Evolutionary conservation across 441 rosid species (phyloP).

Genomic region (Lepidium campestre): DNA sequence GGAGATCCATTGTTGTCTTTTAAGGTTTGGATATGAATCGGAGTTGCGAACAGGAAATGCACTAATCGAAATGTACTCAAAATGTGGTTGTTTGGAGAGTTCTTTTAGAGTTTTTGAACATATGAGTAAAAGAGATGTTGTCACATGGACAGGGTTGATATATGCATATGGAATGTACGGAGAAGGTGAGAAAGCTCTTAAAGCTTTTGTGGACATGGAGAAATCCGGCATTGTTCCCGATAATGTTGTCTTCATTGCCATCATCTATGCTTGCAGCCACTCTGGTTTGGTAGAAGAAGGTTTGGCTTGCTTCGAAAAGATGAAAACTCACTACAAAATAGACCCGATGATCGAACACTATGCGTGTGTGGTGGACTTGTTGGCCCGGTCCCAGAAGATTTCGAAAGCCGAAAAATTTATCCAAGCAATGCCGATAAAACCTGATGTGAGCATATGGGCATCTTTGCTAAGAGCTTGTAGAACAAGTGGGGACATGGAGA

Average conservation of each 20-base stretch:
- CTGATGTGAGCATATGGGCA: slow-evolving; percentile 52
- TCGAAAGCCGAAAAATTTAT: slow-evolving; percentile 44
- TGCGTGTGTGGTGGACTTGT: slow-evolving; percentile 47
- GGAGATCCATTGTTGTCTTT: slow-evolving; percentile 52
- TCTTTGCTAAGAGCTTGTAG: slow-evolving; percentile 52
- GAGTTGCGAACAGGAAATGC: slow-evolving; percentile 52
- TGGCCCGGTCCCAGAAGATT: slow-evolving; percentile 44
- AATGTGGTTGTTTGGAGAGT: slow-evolving; percentile 47
- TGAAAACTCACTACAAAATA: slow-evolving; percentile 36
- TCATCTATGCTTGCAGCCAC: slow-evolving; percentile 53
- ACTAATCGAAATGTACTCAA: slow-evolving; percentile 66
- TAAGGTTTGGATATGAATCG: slow-evolving; percentile 48
- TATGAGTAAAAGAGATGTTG: slow-evolving; percentile 57
- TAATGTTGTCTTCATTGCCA: slow-evolving; percentile 39
- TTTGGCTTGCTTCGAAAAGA: slow-evolving; percentile 32
- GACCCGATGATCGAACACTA: slow-evolving; percentile 45
- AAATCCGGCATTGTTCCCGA: slow-evolving; percentile 38
- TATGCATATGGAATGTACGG: slow-evolving; percentile 67
- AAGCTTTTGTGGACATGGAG: slow-evolving; percentile 40
- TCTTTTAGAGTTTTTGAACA: slow-evolving; percentile 38
- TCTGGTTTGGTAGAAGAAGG: slow-evolving; percentile 55
- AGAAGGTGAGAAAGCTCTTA: slow-evolving; percentile 49
- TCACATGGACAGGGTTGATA: slow-evolving; percentile 64
- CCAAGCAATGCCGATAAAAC: slow-evolving; percentile 43
- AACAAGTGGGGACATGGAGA: slow-evolving; percentile 36